A percentile compares a stretch with the other conserved stretches of the same genome.
Evolutionary conservation across 495 filamentous ascomycete species (phyloP).

Genomic region (Trichoderma orchidacearum): DNA sequence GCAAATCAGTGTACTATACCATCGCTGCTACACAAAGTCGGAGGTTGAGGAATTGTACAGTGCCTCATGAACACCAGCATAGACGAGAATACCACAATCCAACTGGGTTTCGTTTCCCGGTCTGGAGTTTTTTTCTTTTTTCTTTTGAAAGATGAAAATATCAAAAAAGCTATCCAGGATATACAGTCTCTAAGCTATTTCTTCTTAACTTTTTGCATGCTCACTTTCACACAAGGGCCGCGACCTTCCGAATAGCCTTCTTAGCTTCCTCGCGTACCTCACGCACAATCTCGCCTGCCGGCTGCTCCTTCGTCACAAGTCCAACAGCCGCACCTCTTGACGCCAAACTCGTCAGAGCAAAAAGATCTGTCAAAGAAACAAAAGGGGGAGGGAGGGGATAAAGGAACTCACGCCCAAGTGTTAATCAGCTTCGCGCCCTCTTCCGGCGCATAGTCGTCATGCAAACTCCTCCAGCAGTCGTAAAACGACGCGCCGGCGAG

Average conservation of each 20-base stretch:
- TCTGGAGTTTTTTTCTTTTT: background rate
- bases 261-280: constrained; percentile 1
- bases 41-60: background rate
- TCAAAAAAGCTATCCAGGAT: too few species aligned
- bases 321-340: background rate
- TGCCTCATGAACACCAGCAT: background rate
- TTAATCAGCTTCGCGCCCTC: constrained; percentile 18
- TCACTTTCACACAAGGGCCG: background rate
- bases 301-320: background rate
- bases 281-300: constrained; percentile 1
- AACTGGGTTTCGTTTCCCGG: background rate
- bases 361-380: background rate
- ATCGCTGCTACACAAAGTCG: background rate
- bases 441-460: constrained; percentile 26
- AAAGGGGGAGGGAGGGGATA: constrained; percentile 3
- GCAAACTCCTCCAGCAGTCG: constrained; percentile 45
- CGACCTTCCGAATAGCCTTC: background rate
- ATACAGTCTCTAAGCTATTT: too few species aligned
- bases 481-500: constrained; percentile 35
- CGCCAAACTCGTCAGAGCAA: background rate
- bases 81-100: background rate
- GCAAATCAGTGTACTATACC: constrained; percentile 1
- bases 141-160: background rate
- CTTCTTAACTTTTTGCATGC: background rate
- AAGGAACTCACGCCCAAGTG: constrained; percentile 38